Evolutionary conservation across 148 eudicot genomes (phyloP), one percentile per base, ranked within the genome.

Genomic region (Camellia sinensis): DNA sequence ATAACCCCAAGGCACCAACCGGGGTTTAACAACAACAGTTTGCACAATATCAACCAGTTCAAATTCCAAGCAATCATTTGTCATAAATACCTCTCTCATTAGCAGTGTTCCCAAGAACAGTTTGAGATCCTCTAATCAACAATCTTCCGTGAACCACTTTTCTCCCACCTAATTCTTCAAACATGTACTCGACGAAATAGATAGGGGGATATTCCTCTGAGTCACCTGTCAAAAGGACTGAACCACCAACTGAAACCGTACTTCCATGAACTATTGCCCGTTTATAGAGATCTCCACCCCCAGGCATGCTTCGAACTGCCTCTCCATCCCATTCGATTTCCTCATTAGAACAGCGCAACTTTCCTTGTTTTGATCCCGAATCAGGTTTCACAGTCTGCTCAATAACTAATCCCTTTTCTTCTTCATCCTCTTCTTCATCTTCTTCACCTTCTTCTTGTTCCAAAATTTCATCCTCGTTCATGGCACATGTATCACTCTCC

Each of bases 111-210:
- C 95, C 93, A 82, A 96, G 85, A 75, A 96, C 89, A 77, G 98
- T 96, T 73, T 90, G 82, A 68, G 86, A 90, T 82, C 92, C 95
- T 87, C 86, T 84, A 76, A 85, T 84, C 98, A 96, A 82, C 84
- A 86, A 75, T 79, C 94, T 86, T 67, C 98, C 98, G 88, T 96
- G 98, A 77, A 78, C 82, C 92, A 92, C 82, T 86, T 96, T 90
- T 65, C 67, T 88, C 2, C 88, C 92, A 83, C 85, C 84, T 13
- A 78, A 79, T 65, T 82, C 89, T 79, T 96, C 98, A 89, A 89
- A 94, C 98, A 96, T 87, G 80, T 91, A 96, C 81, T 96, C 99
- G 19, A 96, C 89, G 79, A 87, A 89, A 88, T 88, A 93, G 15
- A 96, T 85, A 46, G 89, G 82, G 45, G 80, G 79, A 74, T 77